These are phyloP conservation scores for Aspergillus panamensis DNA, from an alignment of 495 filamentous ascomycete species.

Conservation along the genomic window DNA sequence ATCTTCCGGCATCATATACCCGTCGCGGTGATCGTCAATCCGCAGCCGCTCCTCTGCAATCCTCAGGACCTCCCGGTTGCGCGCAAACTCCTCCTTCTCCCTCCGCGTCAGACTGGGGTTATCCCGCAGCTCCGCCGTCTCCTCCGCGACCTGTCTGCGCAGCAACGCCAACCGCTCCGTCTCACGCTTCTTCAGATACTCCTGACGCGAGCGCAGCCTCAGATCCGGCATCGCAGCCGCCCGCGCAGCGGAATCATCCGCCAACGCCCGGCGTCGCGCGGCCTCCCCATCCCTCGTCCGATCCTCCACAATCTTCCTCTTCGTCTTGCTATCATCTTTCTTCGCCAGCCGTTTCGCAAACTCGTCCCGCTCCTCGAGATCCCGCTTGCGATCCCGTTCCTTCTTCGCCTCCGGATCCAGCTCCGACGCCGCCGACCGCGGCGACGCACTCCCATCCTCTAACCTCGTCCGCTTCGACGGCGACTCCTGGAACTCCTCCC, in stretches of 20 bases:
- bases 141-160: slow-evolving; percentile 88
- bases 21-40: slow-evolving; percentile 90
- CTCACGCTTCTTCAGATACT: slow-evolving; percentile 92
- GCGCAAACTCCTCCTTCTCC: slow-evolving; percentile 88
- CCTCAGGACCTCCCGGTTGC: slow-evolving; percentile 80
- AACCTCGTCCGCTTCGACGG: slow-evolving; percentile 56
- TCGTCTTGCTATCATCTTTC: slow-evolving; percentile 66
- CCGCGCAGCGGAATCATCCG: slow-evolving; percentile 60
- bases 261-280: slow-evolving; percentile 57
- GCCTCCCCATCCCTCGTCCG: slow-evolving; percentile 56
- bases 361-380: slow-evolving; percentile 68
- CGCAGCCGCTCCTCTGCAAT: slow-evolving; percentile 83
- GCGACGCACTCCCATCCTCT: slow-evolving; percentile 52
- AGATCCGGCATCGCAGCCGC: slow-evolving; percentile 69
- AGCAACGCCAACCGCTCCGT: slow-evolving; percentile 78
- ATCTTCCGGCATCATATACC: slow-evolving; percentile 91
- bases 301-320: slow-evolving; percentile 74
- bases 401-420: slow-evolving; percentile 56
- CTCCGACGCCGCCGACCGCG: slow-evolving; percentile 41
- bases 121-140: slow-evolving; percentile 74
- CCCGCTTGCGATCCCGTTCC: slow-evolving; percentile 56
- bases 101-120: slow-evolving; percentile 69
- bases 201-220: slow-evolving; percentile 77
- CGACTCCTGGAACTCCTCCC: slow-evolving; percentile 44
- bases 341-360: slow-evolving; percentile 68